These are phyloP conservation scores for Talaromyces nanjingensis DNA, from an alignment of 495 filamentous ascomycete species.

Conservation along the genomic window DNA sequence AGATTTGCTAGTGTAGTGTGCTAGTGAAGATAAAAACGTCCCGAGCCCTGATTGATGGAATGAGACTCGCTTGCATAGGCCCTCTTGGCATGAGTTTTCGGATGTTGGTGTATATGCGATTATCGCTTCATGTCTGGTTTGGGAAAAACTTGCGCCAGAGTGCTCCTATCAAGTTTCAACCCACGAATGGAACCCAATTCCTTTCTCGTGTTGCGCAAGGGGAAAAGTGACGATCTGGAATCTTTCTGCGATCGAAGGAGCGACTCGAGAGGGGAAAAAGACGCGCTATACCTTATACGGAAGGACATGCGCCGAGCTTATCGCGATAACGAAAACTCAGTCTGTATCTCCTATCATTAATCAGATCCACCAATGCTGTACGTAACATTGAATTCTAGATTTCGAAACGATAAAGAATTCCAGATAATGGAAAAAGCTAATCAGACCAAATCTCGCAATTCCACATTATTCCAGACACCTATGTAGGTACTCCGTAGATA, in stretches of 20 bases:
- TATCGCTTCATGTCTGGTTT: background rate
- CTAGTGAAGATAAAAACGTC: background rate
- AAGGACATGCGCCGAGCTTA: constrained; percentile 8
- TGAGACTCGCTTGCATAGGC: background rate
- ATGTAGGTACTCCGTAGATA: too few species aligned
- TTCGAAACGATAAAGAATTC: background rate
- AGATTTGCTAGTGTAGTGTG: background rate
- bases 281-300: constrained; percentile 13
- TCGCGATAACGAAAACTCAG: background rate
- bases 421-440: constrained; percentile 5
- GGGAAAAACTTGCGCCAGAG: background rate
- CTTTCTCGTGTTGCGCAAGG: background rate
- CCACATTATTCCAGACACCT: too few species aligned
- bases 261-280: background rate
- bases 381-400: background rate
- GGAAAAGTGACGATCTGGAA: background rate
- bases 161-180: background rate
- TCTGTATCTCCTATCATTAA: background rate
- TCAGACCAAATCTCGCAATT: background rate
- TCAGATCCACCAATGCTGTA: background rate
- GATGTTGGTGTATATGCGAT: background rate
- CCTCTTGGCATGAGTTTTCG: background rate
- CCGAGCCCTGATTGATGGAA: background rate
- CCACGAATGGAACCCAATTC: background rate
- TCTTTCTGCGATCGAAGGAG: background rate